Base-by-base conservation (phyloP, 306 rosid species). In the Crotalaria pallida region DNA sequence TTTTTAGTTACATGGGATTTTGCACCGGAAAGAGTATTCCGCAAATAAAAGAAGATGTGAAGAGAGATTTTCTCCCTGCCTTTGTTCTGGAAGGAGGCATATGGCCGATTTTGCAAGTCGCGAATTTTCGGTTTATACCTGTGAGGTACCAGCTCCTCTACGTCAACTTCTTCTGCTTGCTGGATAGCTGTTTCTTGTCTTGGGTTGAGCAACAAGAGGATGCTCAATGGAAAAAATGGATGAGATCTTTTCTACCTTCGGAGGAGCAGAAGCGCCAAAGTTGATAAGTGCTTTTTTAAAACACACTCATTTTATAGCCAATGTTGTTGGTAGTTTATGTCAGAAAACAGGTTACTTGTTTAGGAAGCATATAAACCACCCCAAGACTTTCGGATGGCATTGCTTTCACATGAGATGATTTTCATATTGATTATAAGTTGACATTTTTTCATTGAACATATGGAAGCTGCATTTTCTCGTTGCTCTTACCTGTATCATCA, bases 151-250 rank as follows among this genome's bases (percentile, higher is more conserved):
- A 92, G 65, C 98, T 92, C 51, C 98, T 92, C 22, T 89, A 92
- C 74, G 96, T 88, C 50, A 92, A 89, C 75, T 56, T 88, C 66
- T 92, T 92, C 87, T 88, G 96, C 91, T 73, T 90, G 67, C 65
- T 92, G 84, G 98, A 92, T 80, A 92, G 98, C 59, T 87, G 92
- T 33, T 89, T 92, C 80, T 86, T 92, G 84, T 92, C 98, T 59
- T 92, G 98, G 98, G 50, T 92, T 44, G 98, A 92, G 81, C 98
- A 92, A 77, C 98, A 92, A 79, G 79, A 88, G 58, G 96, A 89
- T 61, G 98, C 98, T 38, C 84, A 91, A 36, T 92, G 96, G 98
- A 92, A 92, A 88, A 80, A 89, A 62, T 88, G 96, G 96, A 44
- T 92, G 77, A 81, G 81, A 7, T 84, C 96, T 19, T 60, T 81